Evolutionary conservation across 371 early-diverging fungal genomes (phyloP), one percentile per base, ranked within the genome.

Genomic region (Mucor mucedo): DNA sequence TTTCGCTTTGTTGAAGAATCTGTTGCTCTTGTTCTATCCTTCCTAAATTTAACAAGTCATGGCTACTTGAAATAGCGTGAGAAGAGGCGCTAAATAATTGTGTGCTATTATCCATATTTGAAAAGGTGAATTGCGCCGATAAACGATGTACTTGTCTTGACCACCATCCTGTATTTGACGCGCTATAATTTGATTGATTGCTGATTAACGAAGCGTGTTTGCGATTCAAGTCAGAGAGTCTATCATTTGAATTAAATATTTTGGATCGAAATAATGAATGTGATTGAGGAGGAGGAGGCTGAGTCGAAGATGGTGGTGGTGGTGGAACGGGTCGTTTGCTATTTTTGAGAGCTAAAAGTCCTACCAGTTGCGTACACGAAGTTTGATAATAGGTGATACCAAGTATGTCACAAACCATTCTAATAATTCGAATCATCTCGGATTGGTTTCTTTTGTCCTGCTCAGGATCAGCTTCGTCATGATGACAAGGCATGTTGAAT

Each of bases 321-420:
- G 8, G 9, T 4, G 42, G 35, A 21, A 40, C 60, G 16, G 55
- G 55, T 27, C 70, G 61, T 33, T 58, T 64, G 38, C 61, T 69
- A 39, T 80, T 75, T 27, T 73, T 70, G n/a, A 81, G 57, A 6
- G 78, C 77, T 40, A 81, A 49, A 28, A 81, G 62, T 58, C 82
- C 79, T 10, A 62, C 49, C 10, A 82, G 71, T 33, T 69, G 77
- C 45, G 69, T 58, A 55, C 44, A 42, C 0, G 69, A 50, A 32
- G 66, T 66, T 29, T 78, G 77, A 41, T 68, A 65, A 53, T 73
- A 82, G 3, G 78, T 76, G 35, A 79, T 67, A 5, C 78, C 83
- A 0, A 79, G 59, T 13, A 79, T 58, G 53, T 77, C 79, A 58
- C 79, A 79, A 8, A 73, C 73, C 27, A 69, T 63, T 32, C 75